phyloP scores from a whole-genome alignment of 148 eudicot species.

The Vaccinium corymbosum region DNA sequence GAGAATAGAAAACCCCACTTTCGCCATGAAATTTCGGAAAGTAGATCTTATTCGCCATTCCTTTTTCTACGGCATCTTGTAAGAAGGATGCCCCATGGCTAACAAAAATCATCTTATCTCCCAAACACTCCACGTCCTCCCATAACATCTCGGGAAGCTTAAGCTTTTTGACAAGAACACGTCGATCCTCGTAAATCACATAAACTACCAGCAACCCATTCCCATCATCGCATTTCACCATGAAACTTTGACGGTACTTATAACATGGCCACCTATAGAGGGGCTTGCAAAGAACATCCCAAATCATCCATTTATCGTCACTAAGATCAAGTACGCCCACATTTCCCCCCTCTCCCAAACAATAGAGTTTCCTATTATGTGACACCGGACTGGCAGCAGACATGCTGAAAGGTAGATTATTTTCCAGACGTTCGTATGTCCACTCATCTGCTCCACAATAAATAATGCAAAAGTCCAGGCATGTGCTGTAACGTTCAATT shows the following conservation, averaged over 20 bases:
- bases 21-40: not conserved
- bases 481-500: not conserved
- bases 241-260: not conserved
- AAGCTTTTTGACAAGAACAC: not conserved
- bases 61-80: not conserved
- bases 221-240: not conserved
- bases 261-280: not conserved
- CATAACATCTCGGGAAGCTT: not conserved
- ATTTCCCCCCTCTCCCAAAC: not conserved
- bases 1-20: not conserved
- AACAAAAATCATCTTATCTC: not conserved
- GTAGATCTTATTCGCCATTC: slow-evolving; percentile 7
- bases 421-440: not conserved
- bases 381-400: not conserved
- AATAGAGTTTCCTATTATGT: not conserved
- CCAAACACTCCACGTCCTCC: not conserved
- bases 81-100: not conserved
- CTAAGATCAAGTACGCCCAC: slow-evolving; percentile 1
- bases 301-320: not conserved
- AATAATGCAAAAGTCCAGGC: not conserved
- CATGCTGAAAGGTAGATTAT: not conserved
- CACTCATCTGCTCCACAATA: not conserved
- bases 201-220: not conserved
- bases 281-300: not conserved
- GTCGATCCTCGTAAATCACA: not conserved